Evolutionary conservation across 2,329 filamentous ascomycete species (phyloP), one percentile per base, ranked within the genome.

Genomic region (Aspergillus pseudoterreus): DNA sequence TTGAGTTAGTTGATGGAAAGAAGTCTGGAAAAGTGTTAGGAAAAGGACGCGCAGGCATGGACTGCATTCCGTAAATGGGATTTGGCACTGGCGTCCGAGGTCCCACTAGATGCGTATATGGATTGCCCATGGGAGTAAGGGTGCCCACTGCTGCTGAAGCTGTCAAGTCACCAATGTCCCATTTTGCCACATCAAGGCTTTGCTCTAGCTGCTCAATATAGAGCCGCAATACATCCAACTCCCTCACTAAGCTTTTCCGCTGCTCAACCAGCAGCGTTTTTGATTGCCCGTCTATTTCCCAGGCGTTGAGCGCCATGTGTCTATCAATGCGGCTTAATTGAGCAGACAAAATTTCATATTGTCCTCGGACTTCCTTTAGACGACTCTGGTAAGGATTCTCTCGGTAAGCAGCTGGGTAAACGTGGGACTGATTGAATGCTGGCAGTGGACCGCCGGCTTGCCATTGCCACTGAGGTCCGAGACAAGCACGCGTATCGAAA

Each of bases 261-360:
- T 71, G 68, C 17, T 70, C 65, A 43, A 73, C 68, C 19, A 72
- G 55, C 8, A 61, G 50, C 21, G 65, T 63, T 46, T 71, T 71
- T 14, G 63, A 63, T 8, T 57, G 54, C n/a, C 62, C 59, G 24
- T 66, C 66, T 41, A 73, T 60, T 47, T 72, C 64, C 59, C 68
- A 71, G 15, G 63, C 63, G 54, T 72, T 65, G 39, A 74, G 53
- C 5, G 71, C 71, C 55, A 71, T 66, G 43, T 73, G 66, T 47
- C 68, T 66, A 42, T 74, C 71, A 21, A 74, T 57, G 35, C 62
- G 65, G 6, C 63, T 60, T 12, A 74, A 64, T 44, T 73, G 61
- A 6, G 60, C 54, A 12, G 65, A 65, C 17, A 72, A 55, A 19
- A 49, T 56, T 21, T 66, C 64, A 47, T 64, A 60, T 33, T 67